Evolutionary conservation across 2,329 filamentous ascomycete genomes (phyloP).

Genomic region (Xylariaceae sp.): DNA sequence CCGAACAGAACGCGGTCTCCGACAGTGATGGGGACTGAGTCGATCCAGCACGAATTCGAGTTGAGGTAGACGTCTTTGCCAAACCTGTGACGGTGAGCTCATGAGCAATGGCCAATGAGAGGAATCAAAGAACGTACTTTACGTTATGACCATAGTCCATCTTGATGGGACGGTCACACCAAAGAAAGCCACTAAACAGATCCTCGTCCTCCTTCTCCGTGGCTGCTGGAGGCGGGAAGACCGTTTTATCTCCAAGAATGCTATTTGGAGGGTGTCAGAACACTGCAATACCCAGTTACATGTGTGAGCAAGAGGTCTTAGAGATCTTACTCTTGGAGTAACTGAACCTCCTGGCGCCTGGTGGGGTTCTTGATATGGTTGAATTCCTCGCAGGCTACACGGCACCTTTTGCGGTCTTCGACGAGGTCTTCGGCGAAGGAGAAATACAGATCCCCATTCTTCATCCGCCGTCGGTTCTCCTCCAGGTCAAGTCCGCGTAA

Average conservation of each 20-base stretch:
- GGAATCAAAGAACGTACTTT: constrained; percentile 36
- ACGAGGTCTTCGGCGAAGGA: constrained; percentile 69
- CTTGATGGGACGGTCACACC: constrained; percentile 66
- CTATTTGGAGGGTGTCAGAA: constrained; percentile 38
- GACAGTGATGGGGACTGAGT: constrained; percentile 72
- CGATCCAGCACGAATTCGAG: constrained; percentile 71
- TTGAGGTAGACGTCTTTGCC: constrained; percentile 73
- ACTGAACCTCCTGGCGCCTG: constrained; percentile 60
- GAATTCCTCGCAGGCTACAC: constrained; percentile 58
- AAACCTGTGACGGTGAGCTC: constrained; percentile 39
- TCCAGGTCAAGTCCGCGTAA: constrained; percentile 36
- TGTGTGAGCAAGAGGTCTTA: neutral
- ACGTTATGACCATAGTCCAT: constrained; percentile 80
- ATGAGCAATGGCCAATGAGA: constrained; percentile 1
- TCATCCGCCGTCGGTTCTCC: constrained; percentile 57
- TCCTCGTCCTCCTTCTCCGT: constrained; percentile 63
- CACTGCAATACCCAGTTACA: neutral
- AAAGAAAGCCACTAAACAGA: constrained; percentile 62
- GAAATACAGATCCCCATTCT: constrained; percentile 68
- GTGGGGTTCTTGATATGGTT: constrained; percentile 61
- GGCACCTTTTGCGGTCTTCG: constrained; percentile 61
- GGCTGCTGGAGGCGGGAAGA: constrained; percentile 58
- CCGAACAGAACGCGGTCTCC: constrained; percentile 76
- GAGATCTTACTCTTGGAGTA: constrained; percentile 66
- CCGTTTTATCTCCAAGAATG: constrained; percentile 58